Evolutionary conservation across 306 rosid species (phyloP).

Genomic region (Arachis stenosperma): DNA sequence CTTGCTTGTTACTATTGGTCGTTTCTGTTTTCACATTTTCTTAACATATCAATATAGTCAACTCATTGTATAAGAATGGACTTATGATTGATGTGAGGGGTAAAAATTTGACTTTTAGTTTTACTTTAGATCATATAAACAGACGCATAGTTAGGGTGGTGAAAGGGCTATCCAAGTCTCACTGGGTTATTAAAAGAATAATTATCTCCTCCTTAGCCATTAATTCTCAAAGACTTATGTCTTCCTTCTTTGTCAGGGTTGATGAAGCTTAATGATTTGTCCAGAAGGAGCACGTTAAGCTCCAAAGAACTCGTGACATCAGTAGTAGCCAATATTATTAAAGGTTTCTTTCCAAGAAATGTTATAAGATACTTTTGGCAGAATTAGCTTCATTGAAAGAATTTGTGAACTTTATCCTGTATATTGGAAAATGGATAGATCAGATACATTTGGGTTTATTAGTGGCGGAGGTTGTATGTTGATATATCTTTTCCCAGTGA

Average conservation of each 20-base stretch:
- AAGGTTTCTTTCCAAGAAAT: conserved; percentile 91
- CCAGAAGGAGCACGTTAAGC: conserved; percentile 73
- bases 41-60: background rate
- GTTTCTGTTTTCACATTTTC: background rate
- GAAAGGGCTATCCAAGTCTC: conserved; percentile 12
- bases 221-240: conserved; percentile 17
- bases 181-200: background rate
- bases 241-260: conserved; percentile 57
- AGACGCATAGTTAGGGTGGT: background rate
- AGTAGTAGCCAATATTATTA: conserved; percentile 53
- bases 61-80: background rate
- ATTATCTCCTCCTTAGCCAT: conserved; percentile 1
- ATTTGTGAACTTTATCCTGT: conserved; percentile 31
- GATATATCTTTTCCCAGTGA: conserved; percentile 44
- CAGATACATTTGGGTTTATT: conserved; percentile 93
- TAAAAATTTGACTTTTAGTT: conserved; percentile 23
- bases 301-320: conserved; percentile 58
- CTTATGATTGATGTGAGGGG: conserved; percentile 8
- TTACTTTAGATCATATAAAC: conserved; percentile 9
- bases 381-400: conserved; percentile 42
- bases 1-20: background rate
- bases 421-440: conserved; percentile 67
- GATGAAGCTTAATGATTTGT: conserved; percentile 70
- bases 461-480: conserved; percentile 65
- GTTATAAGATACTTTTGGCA: conserved; percentile 69